A percentile compares a stretch with the other conserved stretches of the same genome.
These are phyloP conservation scores for Malassezia psittaci DNA, from an alignment of 1,284 basidiomycete species.

Conservation along the genomic window DNA sequence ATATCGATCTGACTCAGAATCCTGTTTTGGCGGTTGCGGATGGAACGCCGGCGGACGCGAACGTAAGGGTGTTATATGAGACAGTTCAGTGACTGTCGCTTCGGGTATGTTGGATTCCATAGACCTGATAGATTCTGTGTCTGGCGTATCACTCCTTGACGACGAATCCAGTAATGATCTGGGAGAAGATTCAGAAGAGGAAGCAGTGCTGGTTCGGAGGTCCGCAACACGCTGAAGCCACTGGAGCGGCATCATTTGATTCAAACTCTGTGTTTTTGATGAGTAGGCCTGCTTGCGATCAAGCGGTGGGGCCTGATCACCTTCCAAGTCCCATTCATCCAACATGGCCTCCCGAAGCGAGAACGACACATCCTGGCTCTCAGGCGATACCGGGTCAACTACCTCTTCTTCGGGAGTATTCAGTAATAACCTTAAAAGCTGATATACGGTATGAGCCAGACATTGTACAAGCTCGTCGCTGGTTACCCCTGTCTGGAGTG, in stretches of 20 bases:
- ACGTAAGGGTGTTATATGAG: constrained; percentile 74
- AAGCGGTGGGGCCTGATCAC: too few relatives aligned
- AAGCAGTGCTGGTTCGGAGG: too few relatives aligned
- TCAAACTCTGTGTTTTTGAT: too few relatives aligned
- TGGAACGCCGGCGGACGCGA: constrained; percentile 65
- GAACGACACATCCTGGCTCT: constrained; percentile 18
- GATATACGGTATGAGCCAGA: background rate
- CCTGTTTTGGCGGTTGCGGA: background rate
- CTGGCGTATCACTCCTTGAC: background rate
- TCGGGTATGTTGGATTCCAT: background rate
- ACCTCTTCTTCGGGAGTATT: background rate
- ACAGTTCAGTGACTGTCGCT: constrained; percentile 64
- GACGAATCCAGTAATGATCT: background rate
- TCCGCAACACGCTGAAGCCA: too few relatives aligned
- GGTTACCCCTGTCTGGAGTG: background rate
- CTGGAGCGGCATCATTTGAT: too few relatives aligned
- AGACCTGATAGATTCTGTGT: background rate
- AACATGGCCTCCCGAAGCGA: constrained; percentile 42
- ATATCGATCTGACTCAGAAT: constrained; percentile 51
- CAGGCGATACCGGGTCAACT: background rate
- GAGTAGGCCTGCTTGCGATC: too few relatives aligned
- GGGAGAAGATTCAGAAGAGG: too few relatives aligned
- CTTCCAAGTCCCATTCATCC: constrained; percentile 15
- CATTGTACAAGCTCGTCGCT: background rate
- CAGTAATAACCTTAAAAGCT: background rate